Conservation (phyloP, 2,329 filamentous ascomycete genomes). For the Neofusicoccum umdonicola region DNA sequence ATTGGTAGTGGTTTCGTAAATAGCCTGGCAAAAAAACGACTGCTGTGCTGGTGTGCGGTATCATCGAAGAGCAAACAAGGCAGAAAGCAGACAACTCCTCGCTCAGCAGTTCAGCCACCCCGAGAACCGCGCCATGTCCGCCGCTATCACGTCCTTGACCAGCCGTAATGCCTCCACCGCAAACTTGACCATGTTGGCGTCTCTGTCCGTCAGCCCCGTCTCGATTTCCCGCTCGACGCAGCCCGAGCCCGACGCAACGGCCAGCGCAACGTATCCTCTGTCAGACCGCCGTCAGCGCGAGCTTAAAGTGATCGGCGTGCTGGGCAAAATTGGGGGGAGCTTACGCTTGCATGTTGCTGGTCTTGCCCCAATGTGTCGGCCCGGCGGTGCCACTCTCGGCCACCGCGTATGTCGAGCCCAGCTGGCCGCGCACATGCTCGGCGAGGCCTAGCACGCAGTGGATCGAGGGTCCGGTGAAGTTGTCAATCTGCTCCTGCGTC, state of each 20-base stretch:
- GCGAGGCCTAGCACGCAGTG: conserved; percentile 58
- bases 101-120: conserved; percentile 11
- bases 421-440: conserved; percentile 51
- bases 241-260: conserved; percentile 53
- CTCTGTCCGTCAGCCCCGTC: conserved; percentile 55
- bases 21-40: not conserved
- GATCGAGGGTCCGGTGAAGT: conserved; percentile 60
- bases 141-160: conserved; percentile 50
- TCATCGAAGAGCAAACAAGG: not conserved
- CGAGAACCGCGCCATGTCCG: conserved; percentile 8
- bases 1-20: not conserved
- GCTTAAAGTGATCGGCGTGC: not conserved
- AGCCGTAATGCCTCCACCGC: conserved; percentile 57
- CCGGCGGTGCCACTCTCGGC: conserved; percentile 63
- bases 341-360: conserved; percentile 56
- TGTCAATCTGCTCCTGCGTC: conserved; percentile 52
- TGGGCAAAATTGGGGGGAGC: not conserved
- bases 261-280: conserved; percentile 62
- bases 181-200: conserved; percentile 63
- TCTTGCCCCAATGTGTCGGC: conserved; percentile 54
- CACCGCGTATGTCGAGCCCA: conserved; percentile 58
- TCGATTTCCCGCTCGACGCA: conserved; percentile 55
- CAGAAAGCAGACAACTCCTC: not conserved
- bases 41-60: not conserved
- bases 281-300: not conserved